These are phyloP conservation scores for Straminergon stramineum DNA, from an alignment of 225 moss, liverwort and hornwort species.

Conservation along the genomic window DNA sequence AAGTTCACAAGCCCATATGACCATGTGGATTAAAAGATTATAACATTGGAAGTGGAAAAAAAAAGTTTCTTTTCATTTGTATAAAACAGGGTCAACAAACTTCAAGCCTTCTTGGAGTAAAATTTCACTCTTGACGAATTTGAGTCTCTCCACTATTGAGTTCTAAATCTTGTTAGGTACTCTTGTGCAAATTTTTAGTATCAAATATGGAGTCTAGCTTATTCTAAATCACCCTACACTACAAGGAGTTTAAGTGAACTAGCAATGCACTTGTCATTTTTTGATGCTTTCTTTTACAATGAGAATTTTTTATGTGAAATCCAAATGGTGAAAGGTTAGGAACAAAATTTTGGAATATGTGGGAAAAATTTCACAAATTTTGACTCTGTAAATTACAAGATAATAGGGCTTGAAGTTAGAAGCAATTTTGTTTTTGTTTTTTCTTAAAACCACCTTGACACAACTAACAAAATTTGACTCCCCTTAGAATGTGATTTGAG, in stretches of 20 bases:
- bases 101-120: background rate
- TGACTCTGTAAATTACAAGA: background rate
- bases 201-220: no score
- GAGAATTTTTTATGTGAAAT: background rate
- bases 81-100: accelerated
- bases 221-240: background rate
- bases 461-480: no score
- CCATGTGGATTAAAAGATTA: background rate
- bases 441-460: accelerated
- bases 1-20: background rate
- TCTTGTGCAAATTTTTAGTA: background rate
- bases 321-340: background rate
- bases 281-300: background rate
- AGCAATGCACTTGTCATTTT: background rate
- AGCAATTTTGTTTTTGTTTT: background rate
- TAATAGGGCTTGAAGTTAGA: background rate
- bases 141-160: no score
- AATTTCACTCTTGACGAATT: background rate
- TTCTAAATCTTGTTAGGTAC: background rate
- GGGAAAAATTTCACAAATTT: background rate
- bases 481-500: background rate
- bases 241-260: accelerated
- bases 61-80: background rate
- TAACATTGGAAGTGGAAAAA: background rate
- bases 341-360: background rate